Base-by-base conservation (phyloP, 441 rosid species). In the Erysimum cheiri region DNA sequence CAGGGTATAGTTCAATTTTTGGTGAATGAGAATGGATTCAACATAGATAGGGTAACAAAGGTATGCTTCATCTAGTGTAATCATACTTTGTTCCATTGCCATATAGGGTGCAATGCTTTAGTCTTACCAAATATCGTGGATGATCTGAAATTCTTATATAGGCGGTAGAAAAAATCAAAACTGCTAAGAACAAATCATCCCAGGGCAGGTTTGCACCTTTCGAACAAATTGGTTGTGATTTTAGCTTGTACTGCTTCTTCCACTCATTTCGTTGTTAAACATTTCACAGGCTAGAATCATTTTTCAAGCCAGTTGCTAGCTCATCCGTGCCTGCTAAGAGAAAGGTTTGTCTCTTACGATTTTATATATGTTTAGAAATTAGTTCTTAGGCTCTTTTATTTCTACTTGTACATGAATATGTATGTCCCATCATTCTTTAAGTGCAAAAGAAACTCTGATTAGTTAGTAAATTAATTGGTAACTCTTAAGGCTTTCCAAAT, bases 121-220 rank as follows among this genome's bases (percentile, higher is more conserved):
- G 43, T 56, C 61, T 7, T 26, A 65, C 19, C 36, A 31, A 47
- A 28, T 28, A 29, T 55, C 0, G 3, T 39, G 62, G 50, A 6
- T 64, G n/a, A 50, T 75, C 50, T 41, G 48, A 47, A 71, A 41
- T 58, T 52, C 22, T 44, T 69, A 43, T 70, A 41, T 80, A 95
- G 99, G 99, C 95, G 4, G 76, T 89, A 67, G 99, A 95, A 81
- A 95, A 95, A 77, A 88, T 95, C 43, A 95, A 92, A 80, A 80
- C 87, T 14, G 98, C 99, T 19, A 95, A 92, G 88, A 90, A 90
- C 81, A 95, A 90, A 85, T 87, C 91, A 64, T 79, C 96, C 14
- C 98, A 95, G 84, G 99, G 96, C 68, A 85, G 96, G 99, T 95
- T 73, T 77, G 89, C 64, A 66, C 37, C 67, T 65, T 59, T 61